These are phyloP conservation scores for Penstemon eatonii DNA, from an alignment of 257 asterid species.

Conservation along the genomic window DNA sequence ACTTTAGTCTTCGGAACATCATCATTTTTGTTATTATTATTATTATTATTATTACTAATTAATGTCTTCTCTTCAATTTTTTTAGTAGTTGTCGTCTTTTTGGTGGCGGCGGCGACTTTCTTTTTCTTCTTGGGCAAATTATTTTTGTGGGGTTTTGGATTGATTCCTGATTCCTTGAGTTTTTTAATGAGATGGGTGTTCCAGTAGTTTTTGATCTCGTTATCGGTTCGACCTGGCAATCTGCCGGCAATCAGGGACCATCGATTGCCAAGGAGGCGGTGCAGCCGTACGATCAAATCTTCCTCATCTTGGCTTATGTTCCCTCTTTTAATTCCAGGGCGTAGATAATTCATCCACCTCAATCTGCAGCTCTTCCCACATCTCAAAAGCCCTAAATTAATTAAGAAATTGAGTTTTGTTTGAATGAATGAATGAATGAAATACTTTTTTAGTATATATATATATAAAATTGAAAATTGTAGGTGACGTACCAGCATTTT, in stretches of 20 bases:
- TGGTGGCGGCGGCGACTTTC: too few species aligned
- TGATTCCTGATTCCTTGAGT: constrained; percentile 32
- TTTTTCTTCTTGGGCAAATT: not conserved
- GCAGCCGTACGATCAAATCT: constrained; percentile 62
- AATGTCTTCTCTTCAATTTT: not conserved
- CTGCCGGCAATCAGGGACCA: constrained; percentile 81
- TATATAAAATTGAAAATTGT: too few species aligned
- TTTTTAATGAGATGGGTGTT: constrained; percentile 61
- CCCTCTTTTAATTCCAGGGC: constrained; percentile 76
- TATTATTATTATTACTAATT: too few species aligned
- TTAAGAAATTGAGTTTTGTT: too few species aligned
- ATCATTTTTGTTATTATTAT: too few species aligned
- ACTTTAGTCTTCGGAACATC: constrained; percentile 30
- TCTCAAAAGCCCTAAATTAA: constrained; percentile 49
- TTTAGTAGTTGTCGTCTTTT: not conserved
- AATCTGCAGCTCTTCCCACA: constrained; percentile 84
- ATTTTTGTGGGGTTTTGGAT: constrained; percentile 16
- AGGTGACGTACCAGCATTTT: constrained; percentile 36
- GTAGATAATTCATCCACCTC: constrained; percentile 78
- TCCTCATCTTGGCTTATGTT: constrained; percentile 61
- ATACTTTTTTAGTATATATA: too few species aligned
- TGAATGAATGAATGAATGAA: too few species aligned
- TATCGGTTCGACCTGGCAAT: constrained; percentile 80
- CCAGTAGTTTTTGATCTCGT: constrained; percentile 78
- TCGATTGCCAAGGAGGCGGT: constrained; percentile 65